A percentile compares a stretch with the other conserved stretches of the same genome.
Evolutionary conservation across 345 rosid genomes (phyloP).

Genomic region (Geranium rotundifolium): DNA sequence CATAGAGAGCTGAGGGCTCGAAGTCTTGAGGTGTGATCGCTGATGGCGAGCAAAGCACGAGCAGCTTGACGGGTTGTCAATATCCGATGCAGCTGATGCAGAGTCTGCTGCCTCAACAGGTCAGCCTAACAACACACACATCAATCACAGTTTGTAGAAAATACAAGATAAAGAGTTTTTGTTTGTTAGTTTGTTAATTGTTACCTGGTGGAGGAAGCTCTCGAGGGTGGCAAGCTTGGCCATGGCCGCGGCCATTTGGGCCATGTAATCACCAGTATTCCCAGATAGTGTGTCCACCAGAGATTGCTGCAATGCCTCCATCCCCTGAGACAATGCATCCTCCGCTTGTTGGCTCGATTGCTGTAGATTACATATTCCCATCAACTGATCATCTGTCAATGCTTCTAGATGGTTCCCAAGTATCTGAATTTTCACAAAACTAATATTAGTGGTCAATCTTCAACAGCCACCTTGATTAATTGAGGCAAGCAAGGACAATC

Average conservation of each 20-base stretch:
- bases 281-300: slow-evolving; percentile 71
- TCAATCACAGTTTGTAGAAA: no score
- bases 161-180: no score
- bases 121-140: slow-evolving; percentile 54
- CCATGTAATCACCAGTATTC: slow-evolving; percentile 78
- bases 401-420: slow-evolving; percentile 84
- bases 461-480: no score
- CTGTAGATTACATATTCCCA: slow-evolving; percentile 89
- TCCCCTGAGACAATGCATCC: slow-evolving; percentile 93
- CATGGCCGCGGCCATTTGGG: slow-evolving; percentile 91
- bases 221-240: slow-evolving; percentile 73
- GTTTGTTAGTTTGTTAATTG: no score
- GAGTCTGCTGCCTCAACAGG: slow-evolving; percentile 78
- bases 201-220: slow-evolving; percentile 83
- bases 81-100: slow-evolving; percentile 80
- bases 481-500: background rate
- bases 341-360: slow-evolving; percentile 96
- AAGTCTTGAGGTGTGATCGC: slow-evolving; percentile 63
- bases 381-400: slow-evolving; percentile 75
- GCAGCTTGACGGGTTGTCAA: slow-evolving; percentile 88
- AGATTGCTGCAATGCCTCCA: slow-evolving; percentile 93
- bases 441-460: no score
- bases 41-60: slow-evolving; percentile 69
- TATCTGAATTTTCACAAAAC: slow-evolving; percentile 28
- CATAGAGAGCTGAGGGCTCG: slow-evolving; percentile 91